Evolutionary conservation across 2,329 filamentous ascomycete genomes (phyloP).

Genomic region (Lithohypha guttulata): DNA sequence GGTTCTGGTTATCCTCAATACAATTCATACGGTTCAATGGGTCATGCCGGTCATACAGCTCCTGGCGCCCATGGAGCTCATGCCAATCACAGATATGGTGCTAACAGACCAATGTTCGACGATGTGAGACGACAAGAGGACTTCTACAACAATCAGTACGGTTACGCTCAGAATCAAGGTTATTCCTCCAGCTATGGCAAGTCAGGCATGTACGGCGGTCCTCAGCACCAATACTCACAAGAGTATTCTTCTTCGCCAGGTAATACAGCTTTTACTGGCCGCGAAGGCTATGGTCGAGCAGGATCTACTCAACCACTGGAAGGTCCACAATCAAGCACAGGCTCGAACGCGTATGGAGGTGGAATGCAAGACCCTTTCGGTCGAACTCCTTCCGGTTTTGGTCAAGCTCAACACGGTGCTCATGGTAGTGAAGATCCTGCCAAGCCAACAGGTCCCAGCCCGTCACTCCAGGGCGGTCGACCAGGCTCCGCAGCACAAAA

Average conservation of each 20-base stretch:
- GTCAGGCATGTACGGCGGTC: conserved; percentile 53
- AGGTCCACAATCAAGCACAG: conserved; percentile 38
- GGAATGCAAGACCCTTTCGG: conserved; percentile 50
- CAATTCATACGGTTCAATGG: conserved; percentile 28
- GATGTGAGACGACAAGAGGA: conserved; percentile 39
- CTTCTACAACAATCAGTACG: conserved; percentile 43
- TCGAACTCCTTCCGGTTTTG: conserved; percentile 47
- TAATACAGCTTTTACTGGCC: conserved; percentile 41
- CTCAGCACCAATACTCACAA: conserved; percentile 52
- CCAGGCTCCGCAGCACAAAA: conserved; percentile 54
- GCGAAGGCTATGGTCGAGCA: conserved; percentile 50
- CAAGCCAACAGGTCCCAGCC: conserved; percentile 49
- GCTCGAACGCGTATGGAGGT: conserved; percentile 40
- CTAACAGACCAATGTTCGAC: conserved; percentile 40
- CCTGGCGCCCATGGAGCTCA: too few species aligned
- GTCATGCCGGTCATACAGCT: conserved; percentile 24
- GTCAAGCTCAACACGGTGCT: conserved; percentile 36
- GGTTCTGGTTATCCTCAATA: conserved; percentile 42
- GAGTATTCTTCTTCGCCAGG: conserved; percentile 56
- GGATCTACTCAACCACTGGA: conserved; percentile 48
- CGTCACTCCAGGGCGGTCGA: conserved; percentile 51
- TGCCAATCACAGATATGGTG: conserved; percentile 33
- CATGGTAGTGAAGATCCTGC: conserved; percentile 41
- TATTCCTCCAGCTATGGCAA: conserved; percentile 43
- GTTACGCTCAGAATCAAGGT: conserved; percentile 33